These are phyloP conservation scores for Nectriaceae sp. DNA, from an alignment of 2,329 filamentous ascomycete species.

Conservation along the genomic window DNA sequence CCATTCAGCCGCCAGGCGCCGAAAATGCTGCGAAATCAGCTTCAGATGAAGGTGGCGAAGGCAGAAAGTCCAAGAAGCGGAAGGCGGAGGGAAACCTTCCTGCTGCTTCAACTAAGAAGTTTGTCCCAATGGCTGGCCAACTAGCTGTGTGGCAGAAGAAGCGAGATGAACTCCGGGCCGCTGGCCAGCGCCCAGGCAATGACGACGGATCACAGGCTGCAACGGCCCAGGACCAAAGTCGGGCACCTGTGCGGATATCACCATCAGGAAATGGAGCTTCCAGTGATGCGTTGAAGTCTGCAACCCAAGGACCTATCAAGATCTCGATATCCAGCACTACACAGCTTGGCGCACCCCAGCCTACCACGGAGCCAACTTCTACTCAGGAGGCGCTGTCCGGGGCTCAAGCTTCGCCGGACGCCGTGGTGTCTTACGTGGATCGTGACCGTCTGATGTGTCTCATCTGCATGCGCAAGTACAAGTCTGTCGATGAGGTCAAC, in stretches of 20 bases:
- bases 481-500: constrained; percentile 43
- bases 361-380: not conserved
- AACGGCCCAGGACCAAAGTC: constrained; percentile 17
- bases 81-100: constrained; percentile 47
- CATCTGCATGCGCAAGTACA: constrained; percentile 50
- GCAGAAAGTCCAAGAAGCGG: constrained; percentile 52
- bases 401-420: constrained; percentile 1
- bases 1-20: constrained; percentile 46
- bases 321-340: constrained; percentile 34
- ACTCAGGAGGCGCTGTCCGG: constrained; percentile 1
- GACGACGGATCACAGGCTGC: constrained; percentile 7
- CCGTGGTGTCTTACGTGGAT: constrained; percentile 57
- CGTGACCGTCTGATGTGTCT: constrained; percentile 48
- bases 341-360: constrained; percentile 16
- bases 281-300: constrained; percentile 15
- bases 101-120: constrained; percentile 37
- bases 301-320: constrained; percentile 28
- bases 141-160: constrained; percentile 49
- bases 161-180: constrained; percentile 41
- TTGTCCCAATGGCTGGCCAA: constrained; percentile 43
- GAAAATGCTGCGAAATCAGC: constrained; percentile 29
- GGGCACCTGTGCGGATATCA: constrained; percentile 23
- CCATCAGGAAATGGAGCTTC: constrained; percentile 13
- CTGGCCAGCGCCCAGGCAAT: constrained; percentile 5
- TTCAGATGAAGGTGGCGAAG: constrained; percentile 31